Percentiles rank a stretch among this genome's conserved stretches.
phyloP scores from a whole-genome alignment of 2,329 filamentous ascomycete genomes.

The Apiospora arundinis region DNA sequence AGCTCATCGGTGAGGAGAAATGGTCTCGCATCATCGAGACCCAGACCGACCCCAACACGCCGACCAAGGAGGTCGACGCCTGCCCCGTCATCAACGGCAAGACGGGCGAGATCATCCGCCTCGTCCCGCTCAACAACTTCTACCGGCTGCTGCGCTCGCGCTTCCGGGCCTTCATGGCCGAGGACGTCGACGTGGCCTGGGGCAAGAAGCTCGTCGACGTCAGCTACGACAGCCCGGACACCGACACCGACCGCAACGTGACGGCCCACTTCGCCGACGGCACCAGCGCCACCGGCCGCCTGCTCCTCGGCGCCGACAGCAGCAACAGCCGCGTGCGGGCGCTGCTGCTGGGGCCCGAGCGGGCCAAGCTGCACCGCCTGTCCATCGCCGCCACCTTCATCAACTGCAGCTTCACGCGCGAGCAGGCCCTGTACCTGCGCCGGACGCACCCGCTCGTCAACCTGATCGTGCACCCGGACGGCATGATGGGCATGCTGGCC shows the following conservation, averaged over 20 bases:
- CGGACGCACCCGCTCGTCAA: slow-evolving; percentile 50
- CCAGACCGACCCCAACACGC: slow-evolving; percentile 30
- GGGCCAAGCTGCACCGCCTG: slow-evolving; percentile 43
- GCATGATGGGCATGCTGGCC: slow-evolving; percentile 52
- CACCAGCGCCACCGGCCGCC: slow-evolving; percentile 33
- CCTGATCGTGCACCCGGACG: slow-evolving; percentile 48
- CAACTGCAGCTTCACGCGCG: slow-evolving; percentile 46
- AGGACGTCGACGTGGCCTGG: slow-evolving; percentile 44
- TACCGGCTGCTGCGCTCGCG: slow-evolving; percentile 40
- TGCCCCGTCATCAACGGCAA: slow-evolving; percentile 30
- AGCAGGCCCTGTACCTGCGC: slow-evolving; percentile 51
- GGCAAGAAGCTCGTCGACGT: slow-evolving; percentile 46
- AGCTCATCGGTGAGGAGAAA: slow-evolving; percentile 31
- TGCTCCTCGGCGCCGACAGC: slow-evolving; percentile 44
- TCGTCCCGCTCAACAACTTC: slow-evolving; percentile 28
- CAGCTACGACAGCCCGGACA: slow-evolving; percentile 34
- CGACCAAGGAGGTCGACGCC: slow-evolving; percentile 24
- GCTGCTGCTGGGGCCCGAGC: slow-evolving; percentile 39
- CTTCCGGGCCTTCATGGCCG: slow-evolving; percentile 42
- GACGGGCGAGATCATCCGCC: slow-evolving; percentile 30
- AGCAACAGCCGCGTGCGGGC: slow-evolving; percentile 38
- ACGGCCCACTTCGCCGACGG: slow-evolving; percentile 43
- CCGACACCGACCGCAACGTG: slow-evolving; percentile 25
- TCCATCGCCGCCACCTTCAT: slow-evolving; percentile 53
- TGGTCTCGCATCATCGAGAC: slow-evolving; percentile 30